These are phyloP conservation scores for Basidioascus undulatus DNA, from an alignment of 768 basidiomycete species.

Conservation along the genomic window DNA sequence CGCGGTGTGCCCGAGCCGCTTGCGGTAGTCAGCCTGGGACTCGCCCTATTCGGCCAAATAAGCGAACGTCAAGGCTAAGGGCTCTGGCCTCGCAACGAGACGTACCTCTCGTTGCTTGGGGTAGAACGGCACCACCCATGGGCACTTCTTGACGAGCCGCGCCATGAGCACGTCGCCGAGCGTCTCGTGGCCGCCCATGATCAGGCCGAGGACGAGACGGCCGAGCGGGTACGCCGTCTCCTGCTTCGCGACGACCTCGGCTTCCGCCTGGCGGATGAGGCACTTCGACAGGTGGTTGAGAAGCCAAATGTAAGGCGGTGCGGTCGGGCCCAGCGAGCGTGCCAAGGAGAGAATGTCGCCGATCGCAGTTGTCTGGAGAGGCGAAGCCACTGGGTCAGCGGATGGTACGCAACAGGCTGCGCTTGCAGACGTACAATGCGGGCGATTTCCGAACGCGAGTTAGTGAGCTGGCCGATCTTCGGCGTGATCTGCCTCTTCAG, in stretches of 20 bases:
- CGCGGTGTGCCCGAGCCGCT: conserved; percentile 17
- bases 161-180: conserved; percentile 61
- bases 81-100: neutral
- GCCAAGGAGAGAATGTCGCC: conserved; percentile 22
- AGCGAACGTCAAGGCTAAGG: neutral
- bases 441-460: conserved; percentile 31
- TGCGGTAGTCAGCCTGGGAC: conserved; percentile 20
- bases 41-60: conserved; percentile 15
- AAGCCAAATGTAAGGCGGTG: conserved; percentile 40
- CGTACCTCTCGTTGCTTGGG: conserved; percentile 29
- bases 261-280: conserved; percentile 76
- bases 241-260: conserved; percentile 72
- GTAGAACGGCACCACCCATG: conserved; percentile 54
- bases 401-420: conserved; percentile 6
- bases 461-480: conserved; percentile 67
- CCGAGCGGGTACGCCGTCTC: conserved; percentile 65
- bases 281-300: conserved; percentile 73
- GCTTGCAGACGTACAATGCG: conserved; percentile 3
- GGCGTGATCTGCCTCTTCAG: conserved; percentile 57
- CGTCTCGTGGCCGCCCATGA: conserved; percentile 23
- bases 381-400: conserved; percentile 9
- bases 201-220: conserved; percentile 41
- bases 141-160: conserved; percentile 65
- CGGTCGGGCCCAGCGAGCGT: conserved; percentile 10
- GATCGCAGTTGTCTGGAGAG: conserved; percentile 25